A percentile compares a stretch with the other conserved stretches of the same genome.
These are phyloP conservation scores for Oropetium thomaeum DNA, from an alignment of 176 grass and related monocot genomes.

Conservation along the genomic window DNA sequence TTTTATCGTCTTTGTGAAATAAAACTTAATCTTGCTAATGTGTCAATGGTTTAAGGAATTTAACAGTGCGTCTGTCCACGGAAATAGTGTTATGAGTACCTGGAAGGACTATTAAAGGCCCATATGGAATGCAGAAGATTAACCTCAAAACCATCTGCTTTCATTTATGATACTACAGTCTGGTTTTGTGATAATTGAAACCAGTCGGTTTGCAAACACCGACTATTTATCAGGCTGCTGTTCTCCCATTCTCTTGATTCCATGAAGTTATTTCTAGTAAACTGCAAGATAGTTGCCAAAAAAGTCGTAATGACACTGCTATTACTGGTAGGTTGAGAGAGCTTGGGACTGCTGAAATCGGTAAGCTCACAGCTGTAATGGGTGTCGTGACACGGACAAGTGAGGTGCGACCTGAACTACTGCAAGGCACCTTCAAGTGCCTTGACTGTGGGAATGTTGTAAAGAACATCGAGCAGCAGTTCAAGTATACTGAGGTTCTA, in stretches of 20 bases:
- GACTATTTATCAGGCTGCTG: no score
- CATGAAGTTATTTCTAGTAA: no score
- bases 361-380: constrained; percentile 90
- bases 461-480: constrained; percentile 96
- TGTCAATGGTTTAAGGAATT: background rate
- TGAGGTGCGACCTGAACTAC: constrained; percentile 86
- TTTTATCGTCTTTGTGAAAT: background rate
- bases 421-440: constrained; percentile 94
- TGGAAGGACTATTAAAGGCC: background rate
- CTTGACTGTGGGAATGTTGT: constrained; percentile 79
- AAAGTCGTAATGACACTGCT: constrained; percentile 14
- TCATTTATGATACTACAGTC: background rate
- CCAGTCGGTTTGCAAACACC: no score
- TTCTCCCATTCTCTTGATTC: no score
- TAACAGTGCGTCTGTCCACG: background rate
- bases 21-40: background rate
- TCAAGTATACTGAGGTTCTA: constrained; percentile 92
- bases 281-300: background rate
- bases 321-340: constrained; percentile 70
- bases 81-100: constrained; percentile 16
- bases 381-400: constrained; percentile 95
- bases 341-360: constrained; percentile 84
- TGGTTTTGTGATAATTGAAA: background rate
- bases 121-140: background rate
- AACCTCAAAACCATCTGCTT: background rate